Evolutionary conservation across 75 land plant genomes (phyloP).

Genomic region (Cryptomeria japonica): DNA sequence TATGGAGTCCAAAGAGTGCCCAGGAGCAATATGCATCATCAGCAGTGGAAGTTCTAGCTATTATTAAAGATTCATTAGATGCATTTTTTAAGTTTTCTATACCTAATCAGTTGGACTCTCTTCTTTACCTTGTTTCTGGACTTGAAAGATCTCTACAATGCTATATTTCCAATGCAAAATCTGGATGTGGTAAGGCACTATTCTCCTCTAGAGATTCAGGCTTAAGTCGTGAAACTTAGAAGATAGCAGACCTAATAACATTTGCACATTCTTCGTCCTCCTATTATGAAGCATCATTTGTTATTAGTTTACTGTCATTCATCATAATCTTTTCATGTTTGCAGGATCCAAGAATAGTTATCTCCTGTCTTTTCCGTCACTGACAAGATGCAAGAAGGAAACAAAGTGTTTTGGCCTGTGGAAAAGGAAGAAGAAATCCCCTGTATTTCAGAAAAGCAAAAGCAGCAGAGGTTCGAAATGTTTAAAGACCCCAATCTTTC

Average conservation of each 20-base stretch:
- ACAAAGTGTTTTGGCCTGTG: conserved; percentile 45
- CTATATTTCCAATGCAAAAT: conserved; percentile 38
- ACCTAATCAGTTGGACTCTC: conserved; percentile 33
- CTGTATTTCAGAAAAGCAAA: conserved; percentile 12
- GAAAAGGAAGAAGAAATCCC: conserved; percentile 48
- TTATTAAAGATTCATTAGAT: conserved; percentile 67
- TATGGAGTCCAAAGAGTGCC: conserved; percentile 74
- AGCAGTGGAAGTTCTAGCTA: conserved; percentile 61
- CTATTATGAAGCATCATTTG: neutral
- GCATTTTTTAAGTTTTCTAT: conserved; percentile 67
- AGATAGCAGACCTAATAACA: neutral
- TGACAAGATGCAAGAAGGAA: conserved; percentile 71
- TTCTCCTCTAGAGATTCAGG: neutral
- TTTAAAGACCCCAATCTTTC: neutral
- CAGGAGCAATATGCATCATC: conserved; percentile 74
- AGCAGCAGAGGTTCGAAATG: neutral
- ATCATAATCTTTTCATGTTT: neutral
- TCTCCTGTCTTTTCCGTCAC: conserved; percentile 58
- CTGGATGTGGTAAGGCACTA: conserved; percentile 32
- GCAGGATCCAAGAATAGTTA: conserved; percentile 65
- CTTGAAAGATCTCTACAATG: conserved; percentile 54
- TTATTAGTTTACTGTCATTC: neutral
- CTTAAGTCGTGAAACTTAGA: neutral
- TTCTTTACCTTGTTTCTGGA: conserved; percentile 59
- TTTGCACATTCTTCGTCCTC: neutral